Evolutionary conservation across 2,329 filamentous ascomycete genomes (phyloP), one percentile per base, ranked within the genome.

Genomic region (Aureobasidium leucospermi): DNA sequence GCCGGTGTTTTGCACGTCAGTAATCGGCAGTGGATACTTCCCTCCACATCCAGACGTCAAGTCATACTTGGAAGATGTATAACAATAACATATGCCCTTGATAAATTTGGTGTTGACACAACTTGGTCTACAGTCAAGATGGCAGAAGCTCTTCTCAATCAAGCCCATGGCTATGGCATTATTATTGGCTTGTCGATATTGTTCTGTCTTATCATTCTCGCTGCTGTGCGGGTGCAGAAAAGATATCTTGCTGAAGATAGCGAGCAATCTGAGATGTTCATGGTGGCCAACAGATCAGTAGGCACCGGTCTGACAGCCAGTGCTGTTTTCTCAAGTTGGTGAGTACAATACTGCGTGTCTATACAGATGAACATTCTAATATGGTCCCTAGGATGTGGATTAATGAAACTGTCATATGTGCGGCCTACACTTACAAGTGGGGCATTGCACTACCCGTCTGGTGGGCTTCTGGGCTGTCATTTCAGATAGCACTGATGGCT

Each of bases 401-500:
- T 61, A 77, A 75, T 48, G 74, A 75, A 61, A 76, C 55, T 31
- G 73, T 76, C 23, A 69, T 75, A 49, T 68, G 67, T 0, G 68
- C 71, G 1, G 70, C 68, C 23, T 71, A 72, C 60, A 69, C 69
- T 23, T 73, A 73, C 60, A 65, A 63, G 58, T 69, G 64, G 64
- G 64, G 62, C 15, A 60, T 67, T 7, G 68, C 62, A 10, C 61
- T 62, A 52, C 67, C 63, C n/a, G 60, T 66, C 58, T 74, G 70
- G 71, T 75, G 68, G 67, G 71, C 66, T 1, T 65, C 62, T 49
- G 74, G 73, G 9, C 70, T 75, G 10, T 76, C 70, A 41, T 79
- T 79, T 53, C 75, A 80, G 65, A 79, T 80, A 58, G 77, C 77
- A 5, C 67, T 80, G 36, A 79, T 81, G 75, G 76, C 78, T 1